Conservation (phyloP, 225 moss, liverwort and hornwort species). For the Polytrichum commune region DNA sequence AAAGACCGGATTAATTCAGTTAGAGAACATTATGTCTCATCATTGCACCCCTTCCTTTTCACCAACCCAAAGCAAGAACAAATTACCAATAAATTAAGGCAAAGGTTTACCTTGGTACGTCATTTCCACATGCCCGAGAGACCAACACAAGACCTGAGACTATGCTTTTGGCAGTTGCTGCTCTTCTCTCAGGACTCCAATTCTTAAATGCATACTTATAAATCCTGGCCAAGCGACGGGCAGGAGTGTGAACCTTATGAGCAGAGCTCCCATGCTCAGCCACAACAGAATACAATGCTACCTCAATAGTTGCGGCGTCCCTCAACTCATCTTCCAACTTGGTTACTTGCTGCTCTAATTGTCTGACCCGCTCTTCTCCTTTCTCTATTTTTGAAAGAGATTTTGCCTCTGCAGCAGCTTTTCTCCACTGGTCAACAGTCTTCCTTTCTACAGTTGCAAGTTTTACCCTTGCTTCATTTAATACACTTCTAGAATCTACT, state of each 20-base stretch:
- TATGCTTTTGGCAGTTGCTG: conserved; percentile 42
- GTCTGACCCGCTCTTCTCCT: conserved; percentile 23
- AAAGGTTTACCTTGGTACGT: conserved; percentile 45
- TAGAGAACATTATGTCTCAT: neutral
- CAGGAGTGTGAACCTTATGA: conserved; percentile 64
- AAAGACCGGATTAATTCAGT: neutral
- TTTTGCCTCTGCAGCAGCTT: conserved; percentile 48
- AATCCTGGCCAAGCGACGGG: conserved; percentile 60
- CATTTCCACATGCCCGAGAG: conserved; percentile 54
- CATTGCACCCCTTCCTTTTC: neutral
- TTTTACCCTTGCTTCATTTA: conserved; percentile 53
- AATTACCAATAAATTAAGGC: neutral
- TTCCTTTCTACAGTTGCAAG: conserved; percentile 49
- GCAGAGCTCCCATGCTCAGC: conserved; percentile 64
- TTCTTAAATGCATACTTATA: conserved; percentile 46
- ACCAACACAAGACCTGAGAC: conserved; percentile 54
- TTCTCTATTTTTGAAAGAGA: conserved; percentile 33
- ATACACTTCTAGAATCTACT: conserved; percentile 26
- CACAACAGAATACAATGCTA: conserved; percentile 54
- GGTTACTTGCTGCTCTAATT: conserved; percentile 22
- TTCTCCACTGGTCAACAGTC: conserved; percentile 52
- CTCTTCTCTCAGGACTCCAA: conserved; percentile 49
- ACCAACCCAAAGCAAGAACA: too few relatives aligned
- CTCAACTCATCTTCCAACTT: conserved; percentile 54
- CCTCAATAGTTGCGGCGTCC: conserved; percentile 50